Evolutionary conservation across 495 filamentous ascomycete genomes (phyloP), one percentile per base, ranked within the genome.

Genomic region (Trichoderma orchidacearum): DNA sequence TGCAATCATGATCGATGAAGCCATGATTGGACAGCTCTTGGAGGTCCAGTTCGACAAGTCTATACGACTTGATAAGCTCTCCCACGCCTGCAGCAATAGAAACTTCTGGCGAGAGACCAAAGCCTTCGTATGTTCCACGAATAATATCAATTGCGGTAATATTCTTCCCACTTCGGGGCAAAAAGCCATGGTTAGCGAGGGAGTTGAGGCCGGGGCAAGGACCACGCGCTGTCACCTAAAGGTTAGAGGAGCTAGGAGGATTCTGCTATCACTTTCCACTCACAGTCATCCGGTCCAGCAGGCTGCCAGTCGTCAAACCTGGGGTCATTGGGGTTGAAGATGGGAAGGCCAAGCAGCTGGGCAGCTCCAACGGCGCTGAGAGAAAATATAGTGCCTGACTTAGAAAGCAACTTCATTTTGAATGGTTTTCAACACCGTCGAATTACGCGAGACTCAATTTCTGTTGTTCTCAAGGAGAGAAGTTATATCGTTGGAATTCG

Each of bases 181-280:
- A 63, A 45, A 69, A 75, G 36, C 62, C 64, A 57, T 75, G 73
- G 62, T 75, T 75, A 5, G 74, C 72, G 30, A 74, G 61, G 21
- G 71, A 66, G 58, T 77, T 76, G 15, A 76, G 59, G 45, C 68
- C 70, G 1, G 73, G 73, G 36, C 74, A 67, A 51, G 71, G 57
- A 56, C 60, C 56, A 48, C 69, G 35, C 8, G 61, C 60, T 56
- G 5, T 50, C 8, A 12, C 7, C 12, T 27, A 18, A 23, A 3
- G 7, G 8, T 48, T 25, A 27, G 41, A 13, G 11, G 0, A 2
- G 32, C 11, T 5, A 15, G 3, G 1, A 35, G 11, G n/a, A 3
- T 1, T 35, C 12, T 35, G 3, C 11, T 11, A n/a, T 35, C 11
- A 35, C 0, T 13, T n/a, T 13, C 27, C 9, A 27, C 41, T 48